Base-by-base conservation (phyloP, 164 flowering plant species). In the Piper betle region DNA sequence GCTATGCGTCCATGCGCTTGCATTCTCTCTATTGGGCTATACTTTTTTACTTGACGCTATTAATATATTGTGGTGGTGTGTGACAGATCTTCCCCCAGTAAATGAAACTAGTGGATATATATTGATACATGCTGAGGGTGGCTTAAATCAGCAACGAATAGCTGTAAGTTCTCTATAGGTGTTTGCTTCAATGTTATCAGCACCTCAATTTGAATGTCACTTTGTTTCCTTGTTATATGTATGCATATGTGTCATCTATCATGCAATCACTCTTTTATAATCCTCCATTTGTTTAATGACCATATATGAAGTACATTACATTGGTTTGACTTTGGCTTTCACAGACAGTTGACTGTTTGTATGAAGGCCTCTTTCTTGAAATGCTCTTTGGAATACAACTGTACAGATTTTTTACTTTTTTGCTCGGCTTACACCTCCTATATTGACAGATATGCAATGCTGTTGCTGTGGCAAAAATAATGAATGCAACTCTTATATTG, bases 91-190 rank as follows among this genome's bases (percentile, higher is more conserved):
- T 75, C 96, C 91, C 63, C 78, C 81, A 37, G 97, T 81, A 74
- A 90, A 93, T 82, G 95, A 84, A 76, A 93, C 97, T 61, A 88
- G 64, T 68, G 99, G 99, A 42, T 93, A 93, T 64, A 78, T 93
- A 69, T 88, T 93, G 69, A 88, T 93, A 57, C 96, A 93, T 75
- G 99, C 99, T 2, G 99, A 93, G 80, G 99, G 99, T 62, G 99
- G 99, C 73, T 74, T 93, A 62, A 93, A 93, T 78, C 99, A 93
- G 77, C 99, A 93, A 73, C 80, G 99, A 65, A 88, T 93, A 69
- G 96, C 99, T 62, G 99, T 93, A 84, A 62, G 88, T 61, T 68
- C 69, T 57, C 62, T 20, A 48, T 37, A 54, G 53, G 39, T 38
- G 20, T 46, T n/a, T n/a, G n/a, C n/a, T n/a, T n/a, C n/a, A n/a